A percentile compares a stretch with the other conserved stretches of the same genome.
Conservation (phyloP, 202 grass and related monocot species). For the Carex arenaria region DNA sequence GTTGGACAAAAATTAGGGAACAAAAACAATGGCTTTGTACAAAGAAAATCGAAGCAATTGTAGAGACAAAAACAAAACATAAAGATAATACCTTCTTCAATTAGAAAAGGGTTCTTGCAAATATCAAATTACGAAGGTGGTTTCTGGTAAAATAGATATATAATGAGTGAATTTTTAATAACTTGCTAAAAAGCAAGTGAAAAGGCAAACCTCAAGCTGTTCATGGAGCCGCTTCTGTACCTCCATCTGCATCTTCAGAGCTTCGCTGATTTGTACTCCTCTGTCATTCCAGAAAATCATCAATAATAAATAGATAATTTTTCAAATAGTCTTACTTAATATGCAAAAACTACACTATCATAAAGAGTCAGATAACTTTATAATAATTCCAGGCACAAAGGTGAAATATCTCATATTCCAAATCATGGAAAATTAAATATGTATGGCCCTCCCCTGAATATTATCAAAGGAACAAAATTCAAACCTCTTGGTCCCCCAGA, state of each 20-base stretch:
- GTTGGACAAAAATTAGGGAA: not conserved
- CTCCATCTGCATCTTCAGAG: constrained; percentile 98
- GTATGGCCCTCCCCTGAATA: not conserved
- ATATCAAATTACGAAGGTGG: not conserved
- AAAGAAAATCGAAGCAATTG: not conserved
- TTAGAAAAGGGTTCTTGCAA: not conserved
- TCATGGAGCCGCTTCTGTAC: constrained; percentile 94
- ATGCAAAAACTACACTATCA: not conserved
- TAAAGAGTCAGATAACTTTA: not conserved
- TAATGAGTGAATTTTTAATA: not conserved
- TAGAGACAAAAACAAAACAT: not conserved
- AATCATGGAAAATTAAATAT: not conserved
- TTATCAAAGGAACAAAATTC: not conserved
- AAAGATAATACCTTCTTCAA: not conserved
- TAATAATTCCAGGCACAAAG: not conserved
- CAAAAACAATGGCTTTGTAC: not conserved
- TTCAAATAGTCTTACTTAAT: not conserved
- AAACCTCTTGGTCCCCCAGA: not conserved
- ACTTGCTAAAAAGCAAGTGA: not conserved
- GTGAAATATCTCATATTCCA: not conserved
- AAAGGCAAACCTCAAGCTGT: constrained; percentile 74
- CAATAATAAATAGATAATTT: constrained; percentile 15
- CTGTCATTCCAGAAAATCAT: constrained; percentile 41
- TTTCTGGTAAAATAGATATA: not conserved
- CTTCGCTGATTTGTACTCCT: constrained; percentile 73